Percentiles rank a stretch among this genome's conserved stretches.
Evolutionary conservation across 169 alveolate genomes (phyloP).

Genomic region (Amoebophrya sp.): DNA sequence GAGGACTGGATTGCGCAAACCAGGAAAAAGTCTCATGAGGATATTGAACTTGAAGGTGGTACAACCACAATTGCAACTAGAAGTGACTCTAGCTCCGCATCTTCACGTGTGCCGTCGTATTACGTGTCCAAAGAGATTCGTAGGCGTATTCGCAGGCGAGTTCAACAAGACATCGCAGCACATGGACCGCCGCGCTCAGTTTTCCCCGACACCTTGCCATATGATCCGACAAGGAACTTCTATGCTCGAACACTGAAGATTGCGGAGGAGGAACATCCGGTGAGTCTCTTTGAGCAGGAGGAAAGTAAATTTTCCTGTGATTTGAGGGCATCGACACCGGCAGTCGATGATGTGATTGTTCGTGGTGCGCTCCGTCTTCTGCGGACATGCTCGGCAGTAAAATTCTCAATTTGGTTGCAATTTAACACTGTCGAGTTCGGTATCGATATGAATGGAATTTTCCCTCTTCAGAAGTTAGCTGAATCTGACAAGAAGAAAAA

Average conservation of each 20-base stretch:
- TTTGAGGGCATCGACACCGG: neutral
- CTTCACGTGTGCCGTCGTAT: too few relatives aligned
- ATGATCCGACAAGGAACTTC: neutral
- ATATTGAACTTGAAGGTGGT: too few relatives aligned
- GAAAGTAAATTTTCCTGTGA: neutral
- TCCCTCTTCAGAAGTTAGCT: neutral
- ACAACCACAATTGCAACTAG: too few relatives aligned
- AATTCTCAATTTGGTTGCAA: neutral
- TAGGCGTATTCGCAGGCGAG: neutral
- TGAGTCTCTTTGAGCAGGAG: too few relatives aligned
- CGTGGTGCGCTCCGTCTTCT: neutral
- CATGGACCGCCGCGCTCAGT: neutral
- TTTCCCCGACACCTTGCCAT: neutral
- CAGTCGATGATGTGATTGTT: neutral
- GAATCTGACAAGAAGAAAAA: too few relatives aligned
- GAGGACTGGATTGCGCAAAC: slow-evolving; percentile 14
- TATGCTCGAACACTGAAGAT: too few relatives aligned
- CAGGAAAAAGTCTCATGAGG: too few relatives aligned
- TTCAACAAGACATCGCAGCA: neutral
- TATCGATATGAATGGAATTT: neutral
- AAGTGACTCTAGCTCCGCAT: too few relatives aligned
- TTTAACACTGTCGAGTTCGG: neutral
- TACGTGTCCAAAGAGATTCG: too few relatives aligned
- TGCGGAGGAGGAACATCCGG: too few relatives aligned
- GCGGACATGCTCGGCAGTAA: too few relatives aligned